Conservation (phyloP, 805 yeast genomes). For the Kuraishia hungarica region DNA sequence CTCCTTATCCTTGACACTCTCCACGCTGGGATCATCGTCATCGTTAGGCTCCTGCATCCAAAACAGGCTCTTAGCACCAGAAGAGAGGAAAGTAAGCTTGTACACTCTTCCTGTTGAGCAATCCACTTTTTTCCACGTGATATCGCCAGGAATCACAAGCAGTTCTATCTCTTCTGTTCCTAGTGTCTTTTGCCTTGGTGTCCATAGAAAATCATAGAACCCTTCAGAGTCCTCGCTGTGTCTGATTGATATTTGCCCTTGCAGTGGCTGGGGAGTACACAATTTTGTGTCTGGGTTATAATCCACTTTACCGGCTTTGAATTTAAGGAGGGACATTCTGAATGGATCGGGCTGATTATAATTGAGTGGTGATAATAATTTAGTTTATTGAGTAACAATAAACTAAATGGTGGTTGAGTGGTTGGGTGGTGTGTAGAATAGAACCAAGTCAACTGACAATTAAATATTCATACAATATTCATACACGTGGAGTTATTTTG, state of each 20-base stretch:
- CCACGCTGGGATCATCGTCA: constrained; percentile 47
- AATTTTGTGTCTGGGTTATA: constrained; percentile 52
- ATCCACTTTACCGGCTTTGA: constrained; percentile 74
- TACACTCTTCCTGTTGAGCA: constrained; percentile 73
- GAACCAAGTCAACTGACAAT: no score
- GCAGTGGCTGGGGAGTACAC: constrained; percentile 64
- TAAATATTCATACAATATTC: no score
- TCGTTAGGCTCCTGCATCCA: constrained; percentile 76
- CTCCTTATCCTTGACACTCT: constrained; percentile 50
- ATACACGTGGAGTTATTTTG: no score
- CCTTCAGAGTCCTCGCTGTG: constrained; percentile 65
- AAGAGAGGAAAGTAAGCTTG: constrained; percentile 24
- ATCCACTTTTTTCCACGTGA: constrained; percentile 60
- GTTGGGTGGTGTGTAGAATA: no score
- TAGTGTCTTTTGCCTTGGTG: constrained; percentile 46
- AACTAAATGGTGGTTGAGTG: no score
- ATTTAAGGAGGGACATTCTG: constrained; percentile 25
- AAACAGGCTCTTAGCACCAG: constrained; percentile 36
- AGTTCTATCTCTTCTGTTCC: constrained; percentile 48
- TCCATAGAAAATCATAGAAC: constrained; percentile 65
- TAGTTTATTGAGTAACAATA: no score
- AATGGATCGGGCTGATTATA: not conserved
- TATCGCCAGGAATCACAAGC: constrained; percentile 79
- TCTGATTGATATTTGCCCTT: constrained; percentile 55
- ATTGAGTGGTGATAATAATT: no score